These are phyloP conservation scores for Apiospora malaysiana DNA, from an alignment of 2,329 filamentous ascomycete species.

Conservation along the genomic window DNA sequence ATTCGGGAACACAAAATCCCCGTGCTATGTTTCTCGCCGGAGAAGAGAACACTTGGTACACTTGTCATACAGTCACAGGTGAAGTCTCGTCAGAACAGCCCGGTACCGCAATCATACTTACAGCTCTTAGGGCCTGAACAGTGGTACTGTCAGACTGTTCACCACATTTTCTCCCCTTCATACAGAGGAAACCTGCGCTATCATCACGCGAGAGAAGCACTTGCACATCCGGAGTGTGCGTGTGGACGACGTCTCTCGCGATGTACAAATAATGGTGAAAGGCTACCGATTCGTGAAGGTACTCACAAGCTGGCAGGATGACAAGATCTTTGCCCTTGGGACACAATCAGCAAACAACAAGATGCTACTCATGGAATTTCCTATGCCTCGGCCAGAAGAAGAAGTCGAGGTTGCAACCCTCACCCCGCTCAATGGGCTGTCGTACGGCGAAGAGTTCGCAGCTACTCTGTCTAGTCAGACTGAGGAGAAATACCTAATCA, in stretches of 20 bases:
- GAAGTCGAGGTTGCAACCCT: neutral
- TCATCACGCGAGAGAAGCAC: conserved; percentile 6
- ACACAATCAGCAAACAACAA: conserved; percentile 16
- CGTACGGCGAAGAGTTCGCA: conserved; percentile 6
- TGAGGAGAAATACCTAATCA: conserved; percentile 11
- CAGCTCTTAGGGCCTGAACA: neutral
- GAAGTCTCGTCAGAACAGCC: too few relatives aligned
- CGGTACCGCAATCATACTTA: neutral
- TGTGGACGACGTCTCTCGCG: neutral
- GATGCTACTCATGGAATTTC: conserved; percentile 10
- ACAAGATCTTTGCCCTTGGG: conserved; percentile 10
- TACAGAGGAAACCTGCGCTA: conserved; percentile 1
- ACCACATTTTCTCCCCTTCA: conserved; percentile 11
- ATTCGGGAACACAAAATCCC: neutral
- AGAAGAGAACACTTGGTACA: conserved; percentile 7
- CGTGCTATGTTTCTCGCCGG: conserved; percentile 6
- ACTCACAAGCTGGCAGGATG: conserved; percentile 13
- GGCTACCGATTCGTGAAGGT: conserved; percentile 9
- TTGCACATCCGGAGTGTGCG: conserved; percentile 1
- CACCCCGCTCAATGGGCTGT: neutral
- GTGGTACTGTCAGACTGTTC: conserved; percentile 12
- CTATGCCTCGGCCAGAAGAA: neutral
- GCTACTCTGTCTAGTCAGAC: neutral
- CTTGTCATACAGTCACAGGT: conserved; percentile 16
- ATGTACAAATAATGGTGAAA: neutral